Conservation (phyloP, 2,329 filamentous ascomycete species). For the Colletotrichum sp. region DNA sequence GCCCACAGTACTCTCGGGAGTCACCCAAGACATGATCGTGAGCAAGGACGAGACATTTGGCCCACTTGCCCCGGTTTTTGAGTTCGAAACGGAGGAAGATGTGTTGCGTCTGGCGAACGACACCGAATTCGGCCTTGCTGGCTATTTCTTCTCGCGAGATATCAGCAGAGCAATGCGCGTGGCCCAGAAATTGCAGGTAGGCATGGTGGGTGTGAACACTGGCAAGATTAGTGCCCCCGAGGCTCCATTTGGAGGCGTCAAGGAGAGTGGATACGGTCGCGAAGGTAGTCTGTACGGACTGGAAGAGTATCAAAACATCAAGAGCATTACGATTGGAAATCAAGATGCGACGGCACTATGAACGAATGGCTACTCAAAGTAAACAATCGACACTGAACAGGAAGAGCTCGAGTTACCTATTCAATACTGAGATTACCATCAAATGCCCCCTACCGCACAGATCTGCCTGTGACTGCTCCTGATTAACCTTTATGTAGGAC, state of each 20-base stretch:
- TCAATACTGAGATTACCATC: not conserved
- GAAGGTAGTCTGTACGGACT: conserved; percentile 37
- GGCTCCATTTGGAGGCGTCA: conserved; percentile 38
- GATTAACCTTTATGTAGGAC: not conserved
- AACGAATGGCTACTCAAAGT: not conserved
- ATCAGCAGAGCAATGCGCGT: conserved; percentile 45
- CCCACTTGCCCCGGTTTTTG: conserved; percentile 71
- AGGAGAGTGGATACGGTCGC: conserved; percentile 38
- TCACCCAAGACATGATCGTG: conserved; percentile 70
- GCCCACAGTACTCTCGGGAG: conserved; percentile 70
- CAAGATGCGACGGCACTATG: not conserved
- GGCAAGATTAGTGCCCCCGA: conserved; percentile 37
- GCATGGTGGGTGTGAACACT: conserved; percentile 40
- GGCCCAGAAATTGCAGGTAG: conserved; percentile 52
- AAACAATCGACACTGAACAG: not conserved
- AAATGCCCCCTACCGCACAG: not conserved
- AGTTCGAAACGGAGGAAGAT: conserved; percentile 73
- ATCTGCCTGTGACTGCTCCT: not conserved
- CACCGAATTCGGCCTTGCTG: conserved; percentile 72
- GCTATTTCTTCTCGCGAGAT: conserved; percentile 69
- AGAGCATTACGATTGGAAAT: conserved; percentile 24
- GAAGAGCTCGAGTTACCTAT: not conserved
- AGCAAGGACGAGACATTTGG: conserved; percentile 75
- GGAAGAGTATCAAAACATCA: conserved; percentile 28
- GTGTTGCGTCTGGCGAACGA: conserved; percentile 69